Base-by-base conservation (phyloP, 768 basidiomycete species). In the Kwoniella newhampshirensis region DNA sequence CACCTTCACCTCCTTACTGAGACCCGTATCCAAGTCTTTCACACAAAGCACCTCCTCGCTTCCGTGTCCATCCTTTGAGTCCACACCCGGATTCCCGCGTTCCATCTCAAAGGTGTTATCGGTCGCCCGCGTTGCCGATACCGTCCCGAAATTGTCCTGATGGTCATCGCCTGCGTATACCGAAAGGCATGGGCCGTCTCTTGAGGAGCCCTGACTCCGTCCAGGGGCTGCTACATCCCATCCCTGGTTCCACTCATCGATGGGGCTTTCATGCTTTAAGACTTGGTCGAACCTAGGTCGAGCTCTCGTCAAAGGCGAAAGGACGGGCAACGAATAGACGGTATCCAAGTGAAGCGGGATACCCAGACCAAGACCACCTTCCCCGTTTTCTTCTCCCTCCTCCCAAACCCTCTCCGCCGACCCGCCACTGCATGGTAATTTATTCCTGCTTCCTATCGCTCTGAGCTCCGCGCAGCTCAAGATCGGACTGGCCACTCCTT, bases 311-410 rank as follows among this genome's bases (percentile, higher is more conserved):
- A 17, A 32, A 49, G 59, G 52, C 4, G 59, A 60, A n/a, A 60
- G 52, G 11, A 49, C 43, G 13, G 59, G 59, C 23, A 60, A 21
- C 27, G 47, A 40, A 25, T 60, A 60, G 15, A 60, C 21, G 20
- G 36, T 60, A 9, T 50, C 42, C 20, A 60, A 26, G 15, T 35
- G 27, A n/a, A 60, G 20, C 11, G 53, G 54, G 48, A 66, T 37
- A 18, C 60, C 64, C 13, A 66, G 28, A 8, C 60, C 64, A 21
- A 66, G 30, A 13, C 64, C 64, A 46, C 26, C 44, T 18, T 40
- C 27, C 15, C 40, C 46, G 37, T 43, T 43, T n/a, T 26, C 40
- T 12, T 28, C 30, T 32, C 13, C 7, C 32, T 6, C 6, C 32
- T 32, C 32, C 32, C 13, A 32, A 6, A 6, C 13, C 32, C 13